Evolutionary conservation across 1,139 yeast species (phyloP).

Genomic region (Candida neerlandica): DNA sequence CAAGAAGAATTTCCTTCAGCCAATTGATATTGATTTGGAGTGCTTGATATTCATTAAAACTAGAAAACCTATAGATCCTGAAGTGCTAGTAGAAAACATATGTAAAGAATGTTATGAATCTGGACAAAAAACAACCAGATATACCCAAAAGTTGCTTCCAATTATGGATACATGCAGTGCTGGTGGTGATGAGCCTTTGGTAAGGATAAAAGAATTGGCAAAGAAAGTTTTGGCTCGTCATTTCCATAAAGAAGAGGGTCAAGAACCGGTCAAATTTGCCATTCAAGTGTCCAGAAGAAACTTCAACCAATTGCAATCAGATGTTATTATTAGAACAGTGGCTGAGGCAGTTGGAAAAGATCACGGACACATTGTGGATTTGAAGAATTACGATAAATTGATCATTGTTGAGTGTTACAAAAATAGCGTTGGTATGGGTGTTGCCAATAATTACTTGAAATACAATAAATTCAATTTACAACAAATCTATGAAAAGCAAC

Average conservation of each 20-base stretch:
- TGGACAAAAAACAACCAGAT: conserved; percentile 61
- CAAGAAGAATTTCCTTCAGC: conserved; percentile 54
- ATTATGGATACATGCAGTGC: conserved; percentile 77
- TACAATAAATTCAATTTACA: conserved; percentile 62
- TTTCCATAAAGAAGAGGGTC: conserved; percentile 58
- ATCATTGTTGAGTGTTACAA: conserved; percentile 87
- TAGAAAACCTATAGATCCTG: conserved; percentile 78
- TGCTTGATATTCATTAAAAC: conserved; percentile 85
- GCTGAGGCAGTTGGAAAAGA: conserved; percentile 75
- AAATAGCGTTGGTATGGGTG: conserved; percentile 79
- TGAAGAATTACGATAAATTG: conserved; percentile 77
- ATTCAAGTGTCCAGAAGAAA: conserved; percentile 79
- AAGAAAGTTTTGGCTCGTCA: conserved; percentile 62
- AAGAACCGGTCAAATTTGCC: conserved; percentile 66
- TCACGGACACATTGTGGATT: conserved; percentile 75
- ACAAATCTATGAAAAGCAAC: conserved; percentile 55
- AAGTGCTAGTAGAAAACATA: conserved; percentile 59
- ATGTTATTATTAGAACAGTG: conserved; percentile 66
- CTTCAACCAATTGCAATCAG: conserved; percentile 71
- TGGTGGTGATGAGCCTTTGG: conserved; percentile 37
- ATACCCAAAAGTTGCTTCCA: conserved; percentile 80
- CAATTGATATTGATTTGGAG: conserved; percentile 76
- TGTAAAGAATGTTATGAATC: conserved; percentile 61
- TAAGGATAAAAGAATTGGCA: conserved; percentile 64
- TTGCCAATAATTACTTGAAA: conserved; percentile 64